Percentiles rank a stretch among this genome's conserved stretches.
Conservation (phyloP, 169 alveolate genomes). For the Plasmodium cynomolgi region DNA sequence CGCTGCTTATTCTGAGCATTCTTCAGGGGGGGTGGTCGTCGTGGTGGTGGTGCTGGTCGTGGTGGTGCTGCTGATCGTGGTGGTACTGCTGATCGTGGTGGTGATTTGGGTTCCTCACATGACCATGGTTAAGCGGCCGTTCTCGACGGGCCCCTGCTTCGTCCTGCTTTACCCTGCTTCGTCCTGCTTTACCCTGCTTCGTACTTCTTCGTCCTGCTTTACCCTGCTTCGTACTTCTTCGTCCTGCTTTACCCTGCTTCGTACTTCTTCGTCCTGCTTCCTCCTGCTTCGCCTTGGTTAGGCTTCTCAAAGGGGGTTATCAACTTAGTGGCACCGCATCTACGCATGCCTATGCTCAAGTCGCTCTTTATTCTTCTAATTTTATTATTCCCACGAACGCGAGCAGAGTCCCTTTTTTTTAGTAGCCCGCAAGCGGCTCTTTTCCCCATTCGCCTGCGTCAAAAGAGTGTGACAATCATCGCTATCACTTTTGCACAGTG, state of each 20-base stretch:
- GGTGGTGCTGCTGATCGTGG: too few species aligned
- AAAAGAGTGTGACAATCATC: neutral
- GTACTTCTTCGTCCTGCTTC: too few species aligned
- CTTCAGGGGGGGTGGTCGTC: neutral
- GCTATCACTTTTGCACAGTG: neutral
- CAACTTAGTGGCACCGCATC: neutral
- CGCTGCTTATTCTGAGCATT: conserved; percentile 15
- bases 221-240: neutral
- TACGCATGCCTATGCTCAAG: neutral
- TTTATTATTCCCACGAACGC: neutral
- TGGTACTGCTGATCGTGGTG: too few species aligned
- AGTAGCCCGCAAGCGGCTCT: neutral
- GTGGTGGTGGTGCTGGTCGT: too few species aligned
- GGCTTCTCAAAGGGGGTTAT: neutral
- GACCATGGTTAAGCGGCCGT: neutral
- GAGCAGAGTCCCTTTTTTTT: neutral
- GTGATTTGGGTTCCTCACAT: too few species aligned
- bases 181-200: too few species aligned
- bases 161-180: neutral
- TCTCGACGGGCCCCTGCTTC: neutral
- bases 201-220: too few species aligned
- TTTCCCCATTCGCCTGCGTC: neutral
- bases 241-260: neutral
- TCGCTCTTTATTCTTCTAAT: neutral
- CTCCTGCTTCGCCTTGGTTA: neutral